Percentiles rank a stretch among this genome's conserved stretches.
These are phyloP conservation scores for Phytophthora capsici DNA, from an alignment of 352 stramenopile species.

Conservation along the genomic window DNA sequence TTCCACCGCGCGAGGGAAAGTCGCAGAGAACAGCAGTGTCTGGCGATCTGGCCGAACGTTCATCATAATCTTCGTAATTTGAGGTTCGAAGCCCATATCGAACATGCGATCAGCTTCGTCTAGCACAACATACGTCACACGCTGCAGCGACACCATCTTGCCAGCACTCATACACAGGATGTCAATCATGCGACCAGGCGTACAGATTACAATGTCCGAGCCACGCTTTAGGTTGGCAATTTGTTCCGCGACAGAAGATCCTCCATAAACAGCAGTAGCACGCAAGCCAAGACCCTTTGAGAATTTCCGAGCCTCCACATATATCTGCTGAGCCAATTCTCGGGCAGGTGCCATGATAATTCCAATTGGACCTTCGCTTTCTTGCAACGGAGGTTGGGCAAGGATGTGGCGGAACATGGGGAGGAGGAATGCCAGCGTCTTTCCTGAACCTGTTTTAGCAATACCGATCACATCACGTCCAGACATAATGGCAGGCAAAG, in stretches of 20 bases:
- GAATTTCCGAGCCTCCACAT: constrained; percentile 95
- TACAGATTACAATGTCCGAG: constrained; percentile 98
- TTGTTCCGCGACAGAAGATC: constrained; percentile 96
- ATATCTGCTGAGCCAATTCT: constrained; percentile 99
- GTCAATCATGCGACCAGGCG: constrained; percentile 99
- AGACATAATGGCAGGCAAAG: constrained; percentile 98
- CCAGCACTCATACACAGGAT: constrained; percentile 99
- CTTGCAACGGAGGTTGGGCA: constrained; percentile 88
- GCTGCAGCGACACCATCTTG: constrained; percentile 95
- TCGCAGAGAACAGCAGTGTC: constrained; percentile 98
- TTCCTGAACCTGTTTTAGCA: constrained; percentile 97
- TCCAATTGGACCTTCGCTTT: constrained; percentile 97
- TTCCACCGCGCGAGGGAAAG: constrained; percentile 95
- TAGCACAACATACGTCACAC: constrained; percentile 98
- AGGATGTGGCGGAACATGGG: constrained; percentile 97
- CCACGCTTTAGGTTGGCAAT: constrained; percentile 99
- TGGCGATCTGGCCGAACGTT: constrained; percentile 93
- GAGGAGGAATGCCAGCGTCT: constrained; percentile 91
- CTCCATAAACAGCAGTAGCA: constrained; percentile 96
- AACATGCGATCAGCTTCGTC: constrained; percentile 99
- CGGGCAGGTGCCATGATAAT: constrained; percentile 98
- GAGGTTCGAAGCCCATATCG: constrained; percentile 99
- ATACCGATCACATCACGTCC: constrained; percentile 99
- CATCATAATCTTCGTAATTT: constrained; percentile 97
- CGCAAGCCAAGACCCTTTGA: constrained; percentile 92